Evolutionary conservation across 331 rosid genomes (phyloP).

Genomic region (Quercus phellos): DNA sequence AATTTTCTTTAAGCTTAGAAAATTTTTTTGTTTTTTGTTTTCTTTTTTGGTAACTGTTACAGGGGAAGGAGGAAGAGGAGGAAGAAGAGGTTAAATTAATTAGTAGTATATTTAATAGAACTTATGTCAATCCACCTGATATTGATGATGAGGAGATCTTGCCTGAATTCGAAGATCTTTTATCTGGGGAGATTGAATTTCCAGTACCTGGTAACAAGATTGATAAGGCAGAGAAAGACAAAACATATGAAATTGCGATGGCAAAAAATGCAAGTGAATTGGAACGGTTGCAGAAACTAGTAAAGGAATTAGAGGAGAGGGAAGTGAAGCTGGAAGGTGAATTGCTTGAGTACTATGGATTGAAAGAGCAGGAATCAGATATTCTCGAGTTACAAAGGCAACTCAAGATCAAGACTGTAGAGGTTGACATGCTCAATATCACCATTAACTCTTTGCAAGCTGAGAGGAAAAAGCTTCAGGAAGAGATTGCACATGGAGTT

Average conservation of each 20-base stretch:
- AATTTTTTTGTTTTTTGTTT: conserved; percentile 10
- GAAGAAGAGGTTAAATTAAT: conserved; percentile 77
- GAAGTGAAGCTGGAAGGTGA: conserved; percentile 93
- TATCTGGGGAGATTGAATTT: conserved; percentile 75
- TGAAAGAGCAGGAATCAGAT: conserved; percentile 88
- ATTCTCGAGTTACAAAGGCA: conserved; percentile 68
- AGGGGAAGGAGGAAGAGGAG: conserved; percentile 64
- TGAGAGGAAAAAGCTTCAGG: conserved; percentile 86
- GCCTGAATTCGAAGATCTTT: conserved; percentile 76
- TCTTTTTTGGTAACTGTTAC: conserved; percentile 9
- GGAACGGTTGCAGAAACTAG: conserved; percentile 53
- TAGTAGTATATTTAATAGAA: conserved; percentile 61
- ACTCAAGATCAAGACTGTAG: conserved; percentile 74
- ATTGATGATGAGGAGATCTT: conserved; percentile 59
- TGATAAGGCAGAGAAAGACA: conserved; percentile 36
- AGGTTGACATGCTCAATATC: conserved; percentile 70
- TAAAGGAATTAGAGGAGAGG: conserved; percentile 83
- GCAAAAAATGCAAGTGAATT: conserved; percentile 70
- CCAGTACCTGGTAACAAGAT: conserved; percentile 31
- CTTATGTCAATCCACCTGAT: conserved; percentile 32
- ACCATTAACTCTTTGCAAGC: conserved; percentile 72
- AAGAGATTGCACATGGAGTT: conserved; percentile 51
- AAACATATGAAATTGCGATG: conserved; percentile 62
- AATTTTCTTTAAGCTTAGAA: conserved; percentile 14
- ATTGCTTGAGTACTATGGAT: conserved; percentile 82